Base-by-base conservation (phyloP, 768 basidiomycete genomes). In the Russula sp. region DNA sequence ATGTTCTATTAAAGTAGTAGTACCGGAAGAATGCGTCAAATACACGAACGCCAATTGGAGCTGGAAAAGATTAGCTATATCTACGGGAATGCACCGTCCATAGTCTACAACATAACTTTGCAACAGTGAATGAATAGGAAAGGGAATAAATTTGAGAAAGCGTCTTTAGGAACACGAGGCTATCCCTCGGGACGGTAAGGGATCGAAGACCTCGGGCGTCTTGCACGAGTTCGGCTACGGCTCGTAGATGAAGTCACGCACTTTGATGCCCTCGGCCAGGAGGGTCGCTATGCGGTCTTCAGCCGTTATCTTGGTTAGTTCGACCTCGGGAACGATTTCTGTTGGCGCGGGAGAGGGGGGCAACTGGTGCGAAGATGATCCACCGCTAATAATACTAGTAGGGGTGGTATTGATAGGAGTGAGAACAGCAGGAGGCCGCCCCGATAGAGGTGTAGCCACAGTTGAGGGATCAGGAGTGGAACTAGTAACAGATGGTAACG, bases 201-300 rank as follows among this genome's bases (percentile, higher is more conserved):
- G 70, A 44, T 67, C 62, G 22, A 70, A 74, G 1, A 70, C 10
- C 55, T 71, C 73, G 14, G 70, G 72, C 0, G 62, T 66, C 13
- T 64, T 66, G 22, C 49, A 45, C 42, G 62, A 55, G 18, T 37
- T 47, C 1, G 50, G 34, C 22, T 55, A 54, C 4, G 53, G 60
- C 59, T 71, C 72, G 64, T 69, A 51, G 4, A 69, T 71, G 57
- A 67, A 75, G 66, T 75, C 74, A 51, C 73, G 72, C 34, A 74
- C 73, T 61, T 74, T 74, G 42, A 74, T 70, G 14, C 73, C 73
- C n/a, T 61, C 61, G 0, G 59, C 63, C 22, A 61, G 60, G 14
- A 71, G 67, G 3, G 48, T 53, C 8, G 20, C 35, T 3, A 49
- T 35, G 55, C 18, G 53, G 14, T 61, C 66, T 27, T 65, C 60